Base-by-base conservation (phyloP, 352 stramenopile species). In the Elongisporangium prolatum region DNA sequence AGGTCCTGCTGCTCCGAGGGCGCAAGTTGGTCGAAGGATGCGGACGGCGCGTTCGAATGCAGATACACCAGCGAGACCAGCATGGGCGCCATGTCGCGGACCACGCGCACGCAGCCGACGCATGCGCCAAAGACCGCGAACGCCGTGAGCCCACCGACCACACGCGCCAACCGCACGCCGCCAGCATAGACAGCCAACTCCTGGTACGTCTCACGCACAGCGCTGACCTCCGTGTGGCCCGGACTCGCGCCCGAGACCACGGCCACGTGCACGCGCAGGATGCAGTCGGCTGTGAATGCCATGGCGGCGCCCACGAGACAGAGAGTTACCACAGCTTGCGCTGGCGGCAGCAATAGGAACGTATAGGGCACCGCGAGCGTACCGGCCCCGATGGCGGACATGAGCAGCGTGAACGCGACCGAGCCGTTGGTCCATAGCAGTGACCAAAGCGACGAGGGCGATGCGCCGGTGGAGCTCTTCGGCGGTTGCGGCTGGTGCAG, bases 41-140 rank as follows among this genome's bases (percentile, higher is more conserved):
- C 49, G 44, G 22, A 62, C 7, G 11, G 44, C 2, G 52, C 3
- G 24, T 34, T 34, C 24, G 24, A 34, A 7, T 34, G 56, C n/a
- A 77, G 20, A 38, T 76, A 76, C 11, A 78, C 52, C 11, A 80
- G 57, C 24, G 69, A 59, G 21, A 90, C 18, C 21, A 92, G 65
- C 54, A 74, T 66, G n/a, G 80, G 83, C 38, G 71, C 78, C 72
- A 92, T 88, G 65, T 92, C 83, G 21, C 77, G 74, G 38, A 90
- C 78, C 40, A 92, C 80, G 28, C 81, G 61, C 14, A 92, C 63
- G 28, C 83, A 89, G 14, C 83, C 83, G 16, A 92, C 80, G 55
- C 83, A 92, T 0, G 80, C 83, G 44, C 83, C 83, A 66, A 90
- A 92, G 20, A 92, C 78, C 3, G 78, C 83, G 53, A 92, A 84